Percentiles rank a stretch among this genome's conserved stretches.
Evolutionary conservation across 1,139 yeast species (phyloP).

Genomic region (Candida freyschussii): DNA sequence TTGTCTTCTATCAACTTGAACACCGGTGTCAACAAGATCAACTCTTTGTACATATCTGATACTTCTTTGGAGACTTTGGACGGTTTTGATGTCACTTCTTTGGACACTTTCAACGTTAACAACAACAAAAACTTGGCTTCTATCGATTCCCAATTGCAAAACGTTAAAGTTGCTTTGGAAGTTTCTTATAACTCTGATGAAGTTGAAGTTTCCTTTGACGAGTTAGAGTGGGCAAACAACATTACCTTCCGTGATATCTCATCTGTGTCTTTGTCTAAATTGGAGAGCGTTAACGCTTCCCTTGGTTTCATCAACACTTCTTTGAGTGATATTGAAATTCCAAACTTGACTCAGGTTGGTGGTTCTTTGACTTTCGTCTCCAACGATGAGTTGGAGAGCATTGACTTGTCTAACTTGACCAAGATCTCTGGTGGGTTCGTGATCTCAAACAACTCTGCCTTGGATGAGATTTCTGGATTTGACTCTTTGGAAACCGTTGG

Average conservation of each 20-base stretch:
- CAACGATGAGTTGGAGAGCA: conserved; percentile 65
- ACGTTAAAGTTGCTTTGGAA: conserved; percentile 69
- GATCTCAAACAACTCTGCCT: conserved; percentile 75
- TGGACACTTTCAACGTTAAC: conserved; percentile 79
- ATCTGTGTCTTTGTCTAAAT: conserved; percentile 63
- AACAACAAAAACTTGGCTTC: conserved; percentile 72
- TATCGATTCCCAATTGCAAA: conserved; percentile 65
- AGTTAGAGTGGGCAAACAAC: conserved; percentile 79
- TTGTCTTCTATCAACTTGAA: conserved; percentile 64
- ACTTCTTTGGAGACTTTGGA: conserved; percentile 74
- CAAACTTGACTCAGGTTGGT: conserved; percentile 60
- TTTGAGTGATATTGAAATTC: conserved; percentile 52
- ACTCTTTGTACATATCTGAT: conserved; percentile 73
- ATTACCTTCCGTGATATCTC: conserved; percentile 75
- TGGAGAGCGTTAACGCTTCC: conserved; percentile 72
- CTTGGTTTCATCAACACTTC: conserved; percentile 68
- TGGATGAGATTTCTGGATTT: conserved; percentile 67
- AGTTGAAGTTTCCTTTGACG: conserved; percentile 62
- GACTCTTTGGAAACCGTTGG: conserved; percentile 66
- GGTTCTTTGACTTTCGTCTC: conserved; percentile 73
- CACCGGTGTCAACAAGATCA: conserved; percentile 71
- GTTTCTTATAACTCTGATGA: conserved; percentile 81
- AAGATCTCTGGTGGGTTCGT: conserved; percentile 84
- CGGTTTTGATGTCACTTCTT: conserved; percentile 74
- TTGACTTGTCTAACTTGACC: conserved; percentile 67